Evolutionary conservation across 2,329 filamentous ascomycete species (phyloP).

Genomic region (Drechslera avenae): DNA sequence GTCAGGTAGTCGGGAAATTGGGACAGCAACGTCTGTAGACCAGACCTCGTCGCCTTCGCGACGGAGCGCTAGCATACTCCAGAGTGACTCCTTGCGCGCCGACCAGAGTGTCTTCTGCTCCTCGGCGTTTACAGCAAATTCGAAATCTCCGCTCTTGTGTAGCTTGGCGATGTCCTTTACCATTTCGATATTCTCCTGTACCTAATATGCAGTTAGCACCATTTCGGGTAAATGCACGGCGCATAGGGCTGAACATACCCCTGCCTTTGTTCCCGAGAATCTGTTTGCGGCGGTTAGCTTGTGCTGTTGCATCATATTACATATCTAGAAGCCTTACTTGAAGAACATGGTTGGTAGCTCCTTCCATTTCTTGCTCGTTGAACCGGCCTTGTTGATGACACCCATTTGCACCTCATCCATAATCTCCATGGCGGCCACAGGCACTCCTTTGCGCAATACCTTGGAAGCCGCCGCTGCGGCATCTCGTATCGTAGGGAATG

Average conservation of each 20-base stretch:
- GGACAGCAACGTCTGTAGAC: constrained; percentile 67
- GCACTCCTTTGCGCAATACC: constrained; percentile 76
- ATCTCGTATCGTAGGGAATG: constrained; percentile 76
- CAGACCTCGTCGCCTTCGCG: constrained; percentile 63
- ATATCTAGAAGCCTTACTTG: constrained; percentile 59
- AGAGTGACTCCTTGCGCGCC: constrained; percentile 64
- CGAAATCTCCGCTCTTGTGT: constrained; percentile 62
- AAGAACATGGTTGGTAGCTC: constrained; percentile 81
- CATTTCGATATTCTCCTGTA: constrained; percentile 74
- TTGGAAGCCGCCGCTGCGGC: constrained; percentile 75
- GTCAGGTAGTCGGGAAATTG: constrained; percentile 64
- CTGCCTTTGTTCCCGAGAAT: constrained; percentile 75
- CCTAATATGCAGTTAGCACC: constrained; percentile 49
- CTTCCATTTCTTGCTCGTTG: constrained; percentile 73
- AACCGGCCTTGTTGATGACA: constrained; percentile 76
- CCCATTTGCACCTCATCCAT: constrained; percentile 90
- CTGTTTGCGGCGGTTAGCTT: constrained; percentile 38
- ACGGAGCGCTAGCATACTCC: constrained; percentile 64
- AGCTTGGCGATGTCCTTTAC: constrained; percentile 70
- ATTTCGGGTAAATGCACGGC: constrained; percentile 22
- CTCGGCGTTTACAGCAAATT: constrained; percentile 60
- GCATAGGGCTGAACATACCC: constrained; percentile 46
- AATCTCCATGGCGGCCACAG: constrained; percentile 79
- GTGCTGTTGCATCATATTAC: constrained; percentile 5
- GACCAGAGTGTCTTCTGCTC: constrained; percentile 65